These are phyloP conservation scores for Borovskyia barvae DNA, from an alignment of 208 protist species.

Conservation along the genomic window DNA sequence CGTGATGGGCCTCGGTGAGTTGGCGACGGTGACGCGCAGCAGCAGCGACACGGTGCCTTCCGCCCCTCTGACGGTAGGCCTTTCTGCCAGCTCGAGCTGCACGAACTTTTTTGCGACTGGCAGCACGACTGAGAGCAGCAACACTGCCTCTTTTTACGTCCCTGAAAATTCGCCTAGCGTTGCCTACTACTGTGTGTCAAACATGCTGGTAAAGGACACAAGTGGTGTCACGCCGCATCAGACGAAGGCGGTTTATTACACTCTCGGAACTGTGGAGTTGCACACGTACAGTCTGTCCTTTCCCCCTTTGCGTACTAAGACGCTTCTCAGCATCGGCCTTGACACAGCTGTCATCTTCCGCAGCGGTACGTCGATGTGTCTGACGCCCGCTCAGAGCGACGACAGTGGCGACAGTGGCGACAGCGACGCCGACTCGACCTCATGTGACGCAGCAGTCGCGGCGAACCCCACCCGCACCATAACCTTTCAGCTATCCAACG, in stretches of 20 bases:
- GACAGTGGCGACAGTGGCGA: not conserved
- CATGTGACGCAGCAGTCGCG: slow-evolving; percentile 13
- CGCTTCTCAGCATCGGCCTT: slow-evolving; percentile 25
- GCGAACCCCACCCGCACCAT: slow-evolving; percentile 12
- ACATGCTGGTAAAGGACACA: slow-evolving; percentile 21
- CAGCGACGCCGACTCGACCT: slow-evolving; percentile 1
- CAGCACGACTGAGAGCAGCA: slow-evolving; percentile 27
- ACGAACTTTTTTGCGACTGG: slow-evolving; percentile 21
- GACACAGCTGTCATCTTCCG: slow-evolving; percentile 40
- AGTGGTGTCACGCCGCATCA: slow-evolving; percentile 15
- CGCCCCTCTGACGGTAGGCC: slow-evolving; percentile 45
- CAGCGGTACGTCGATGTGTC: slow-evolving; percentile 29
- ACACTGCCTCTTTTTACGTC: slow-evolving; percentile 35
- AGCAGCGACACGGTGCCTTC: slow-evolving; percentile 1
- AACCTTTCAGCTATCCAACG: slow-evolving; percentile 17
- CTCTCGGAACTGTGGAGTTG: slow-evolving; percentile 22
- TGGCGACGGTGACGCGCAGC: slow-evolving; percentile 37
- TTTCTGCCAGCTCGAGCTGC: slow-evolving; percentile 37
- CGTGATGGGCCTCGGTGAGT: slow-evolving; percentile 47
- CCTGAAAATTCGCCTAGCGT: slow-evolving; percentile 26
- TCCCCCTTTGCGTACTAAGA: slow-evolving; percentile 32
- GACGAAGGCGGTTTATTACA: slow-evolving; percentile 31
- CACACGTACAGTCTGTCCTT: slow-evolving; percentile 50
- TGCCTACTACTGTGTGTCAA: slow-evolving; percentile 55
- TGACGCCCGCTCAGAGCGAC: slow-evolving; percentile 13